Evolutionary conservation across 2,329 filamentous ascomycete genomes (phyloP).

Genomic region (Scortechinia acanthostroma): DNA sequence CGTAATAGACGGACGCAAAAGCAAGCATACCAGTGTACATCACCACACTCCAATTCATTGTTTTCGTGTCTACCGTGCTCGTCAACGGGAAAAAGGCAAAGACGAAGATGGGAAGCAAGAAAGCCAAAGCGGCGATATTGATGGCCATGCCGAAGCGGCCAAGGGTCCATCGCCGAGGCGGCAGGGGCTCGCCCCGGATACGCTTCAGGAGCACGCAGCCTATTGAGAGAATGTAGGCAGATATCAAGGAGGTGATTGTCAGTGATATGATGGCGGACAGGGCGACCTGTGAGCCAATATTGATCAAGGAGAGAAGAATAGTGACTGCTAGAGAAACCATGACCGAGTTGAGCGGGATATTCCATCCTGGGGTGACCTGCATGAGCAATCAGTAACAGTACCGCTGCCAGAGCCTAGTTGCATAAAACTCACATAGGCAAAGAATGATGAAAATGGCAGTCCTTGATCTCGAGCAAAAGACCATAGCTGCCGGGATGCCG

Average conservation of each 20-base stretch:
- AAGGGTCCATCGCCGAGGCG: constrained; percentile 28
- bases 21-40: constrained; percentile 29
- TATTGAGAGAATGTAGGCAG: constrained; percentile 40
- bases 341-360: constrained; percentile 33
- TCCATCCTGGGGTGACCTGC: constrained; percentile 20
- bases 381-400: neutral
- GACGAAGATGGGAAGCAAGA: constrained; percentile 33
- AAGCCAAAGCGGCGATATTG: constrained; percentile 32
- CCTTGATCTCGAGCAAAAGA: constrained; percentile 28
- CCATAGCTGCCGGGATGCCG: constrained; percentile 22
- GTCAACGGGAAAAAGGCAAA: constrained; percentile 37
- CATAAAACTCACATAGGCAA: neutral
- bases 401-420: constrained; percentile 3
- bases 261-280: constrained; percentile 46
- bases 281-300: constrained; percentile 38
- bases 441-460: constrained; percentile 17
- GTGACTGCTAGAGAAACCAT: constrained; percentile 37
- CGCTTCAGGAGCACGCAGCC: constrained; percentile 32
- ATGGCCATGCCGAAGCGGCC: constrained; percentile 29
- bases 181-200: constrained; percentile 25
- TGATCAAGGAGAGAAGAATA: constrained; percentile 35
- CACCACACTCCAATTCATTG: constrained; percentile 41
- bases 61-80: constrained; percentile 21
- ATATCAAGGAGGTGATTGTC: constrained; percentile 37
- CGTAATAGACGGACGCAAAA: constrained; percentile 28